These are phyloP conservation scores for Rhodotorula babjevae DNA, from an alignment of 768 basidiomycete genomes.

Conservation along the genomic window DNA sequence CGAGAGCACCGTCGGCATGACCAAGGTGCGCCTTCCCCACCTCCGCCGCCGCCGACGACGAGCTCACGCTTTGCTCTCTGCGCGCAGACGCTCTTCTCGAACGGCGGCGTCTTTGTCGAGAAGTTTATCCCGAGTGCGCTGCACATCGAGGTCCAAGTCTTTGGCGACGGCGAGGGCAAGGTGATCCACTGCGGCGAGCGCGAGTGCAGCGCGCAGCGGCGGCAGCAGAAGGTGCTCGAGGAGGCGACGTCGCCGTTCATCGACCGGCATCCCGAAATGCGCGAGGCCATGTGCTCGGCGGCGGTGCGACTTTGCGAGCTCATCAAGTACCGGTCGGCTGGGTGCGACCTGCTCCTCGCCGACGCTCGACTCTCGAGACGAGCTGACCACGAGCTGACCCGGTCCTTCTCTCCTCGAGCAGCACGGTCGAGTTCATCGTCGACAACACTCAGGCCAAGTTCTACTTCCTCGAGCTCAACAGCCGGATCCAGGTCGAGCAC, in stretches of 20 bases:
- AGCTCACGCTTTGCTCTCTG: too few species aligned
- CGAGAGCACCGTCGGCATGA: slow-evolving; percentile 15
- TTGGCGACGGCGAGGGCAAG: slow-evolving; percentile 58
- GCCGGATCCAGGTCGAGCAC: slow-evolving; percentile 66
- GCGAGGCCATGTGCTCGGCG: slow-evolving; percentile 44
- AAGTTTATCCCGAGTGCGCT: slow-evolving; percentile 46
- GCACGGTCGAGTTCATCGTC: slow-evolving; percentile 59
- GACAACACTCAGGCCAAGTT: slow-evolving; percentile 52
- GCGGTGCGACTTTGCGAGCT: slow-evolving; percentile 13
- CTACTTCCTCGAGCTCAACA: slow-evolving; percentile 71
- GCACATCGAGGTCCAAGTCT: slow-evolving; percentile 49
- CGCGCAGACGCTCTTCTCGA: slow-evolving; percentile 49
- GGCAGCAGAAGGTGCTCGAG: slow-evolving; percentile 70
- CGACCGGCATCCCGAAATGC: slow-evolving; percentile 46
- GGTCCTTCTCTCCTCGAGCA: background rate
- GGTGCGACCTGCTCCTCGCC: background rate
- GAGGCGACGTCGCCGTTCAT: slow-evolving; percentile 65
- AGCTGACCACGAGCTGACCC: too few species aligned
- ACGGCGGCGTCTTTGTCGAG: slow-evolving; percentile 58
- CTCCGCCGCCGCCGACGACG: too few species aligned
- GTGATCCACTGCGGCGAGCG: slow-evolving; percentile 65
- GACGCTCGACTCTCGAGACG: too few species aligned
- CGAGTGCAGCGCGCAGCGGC: slow-evolving; percentile 61
- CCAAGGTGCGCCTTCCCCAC: slow-evolving; percentile 4
- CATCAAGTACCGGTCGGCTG: slow-evolving; percentile 31